A percentile compares a stretch with the other conserved stretches of the same genome.
Conservation (phyloP, 75 land plant genomes). For the Selaginella moellendorffii region DNA sequence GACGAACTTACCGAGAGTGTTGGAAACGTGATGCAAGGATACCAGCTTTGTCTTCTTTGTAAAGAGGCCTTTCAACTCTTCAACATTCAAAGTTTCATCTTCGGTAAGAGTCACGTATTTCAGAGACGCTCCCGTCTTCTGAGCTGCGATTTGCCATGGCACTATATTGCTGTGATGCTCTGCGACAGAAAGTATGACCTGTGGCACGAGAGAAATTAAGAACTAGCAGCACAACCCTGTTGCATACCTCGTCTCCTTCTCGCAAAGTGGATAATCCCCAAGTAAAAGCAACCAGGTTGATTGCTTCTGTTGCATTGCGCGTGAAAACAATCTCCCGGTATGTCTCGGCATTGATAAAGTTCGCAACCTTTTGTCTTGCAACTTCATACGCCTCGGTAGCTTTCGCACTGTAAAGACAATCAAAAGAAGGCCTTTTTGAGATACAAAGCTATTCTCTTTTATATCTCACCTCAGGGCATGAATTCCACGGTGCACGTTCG, state of each 20-base stretch:
- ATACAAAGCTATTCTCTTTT: background rate
- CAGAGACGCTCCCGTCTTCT: constrained; percentile 61
- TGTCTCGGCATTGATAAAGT: constrained; percentile 72
- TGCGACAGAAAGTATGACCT: constrained; percentile 67
- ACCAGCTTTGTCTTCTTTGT: constrained; percentile 68
- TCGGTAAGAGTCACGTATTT: constrained; percentile 47
- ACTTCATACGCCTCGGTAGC: constrained; percentile 75
- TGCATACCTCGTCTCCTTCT: constrained; percentile 70
- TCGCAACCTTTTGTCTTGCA: constrained; percentile 70
- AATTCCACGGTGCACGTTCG: constrained; percentile 89
- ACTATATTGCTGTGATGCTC: constrained; percentile 96
- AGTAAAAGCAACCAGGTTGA: constrained; percentile 71
- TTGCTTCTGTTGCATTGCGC: constrained; percentile 91
- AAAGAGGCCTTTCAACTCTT: constrained; percentile 35
- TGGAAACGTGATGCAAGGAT: constrained; percentile 70
- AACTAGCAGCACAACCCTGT: background rate
- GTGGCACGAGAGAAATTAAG: constrained; percentile 11
- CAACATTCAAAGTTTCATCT: constrained; percentile 49
- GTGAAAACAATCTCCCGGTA: constrained; percentile 67
- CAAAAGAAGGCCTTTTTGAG: background rate
- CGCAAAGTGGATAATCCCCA: constrained; percentile 66
- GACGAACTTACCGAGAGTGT: constrained; percentile 59
- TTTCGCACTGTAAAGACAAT: constrained; percentile 39
- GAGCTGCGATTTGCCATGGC: constrained; percentile 88
- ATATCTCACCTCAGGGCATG: constrained; percentile 53